Percentiles rank a stretch among this genome's conserved stretches.
phyloP scores from a whole-genome alignment of 2,329 filamentous ascomycete species.

The Colletotrichum ledebouriae region DNA sequence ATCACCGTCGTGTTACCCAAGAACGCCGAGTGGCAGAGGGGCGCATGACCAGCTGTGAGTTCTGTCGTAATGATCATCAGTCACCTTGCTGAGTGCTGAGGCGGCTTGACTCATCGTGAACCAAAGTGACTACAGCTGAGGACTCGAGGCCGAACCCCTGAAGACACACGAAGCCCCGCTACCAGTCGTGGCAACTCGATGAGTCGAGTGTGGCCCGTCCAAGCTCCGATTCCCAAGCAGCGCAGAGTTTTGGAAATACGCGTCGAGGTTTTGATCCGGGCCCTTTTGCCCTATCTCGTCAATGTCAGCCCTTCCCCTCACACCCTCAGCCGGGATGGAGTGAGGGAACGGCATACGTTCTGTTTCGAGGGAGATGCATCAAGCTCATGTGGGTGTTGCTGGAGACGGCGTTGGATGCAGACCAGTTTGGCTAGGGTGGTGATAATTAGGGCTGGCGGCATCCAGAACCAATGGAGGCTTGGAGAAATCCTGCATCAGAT shows the following conservation, averaged over 20 bases:
- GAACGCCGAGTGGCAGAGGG: not conserved
- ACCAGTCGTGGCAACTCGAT: constrained; percentile 5
- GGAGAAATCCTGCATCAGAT: constrained; percentile 23
- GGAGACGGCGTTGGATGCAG: not conserved
- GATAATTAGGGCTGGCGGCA: constrained; percentile 20
- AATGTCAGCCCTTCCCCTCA: constrained; percentile 2
- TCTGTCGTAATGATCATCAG: not conserved
- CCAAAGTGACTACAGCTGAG: not conserved
- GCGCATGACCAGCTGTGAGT: constrained; percentile 6
- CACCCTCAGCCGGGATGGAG: constrained; percentile 16
- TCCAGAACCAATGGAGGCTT: not conserved
- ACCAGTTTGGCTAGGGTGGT: not conserved
- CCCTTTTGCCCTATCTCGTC: constrained; percentile 17
- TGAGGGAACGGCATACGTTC: constrained; percentile 3
- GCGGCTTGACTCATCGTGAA: constrained; percentile 11
- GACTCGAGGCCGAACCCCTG: not conserved
- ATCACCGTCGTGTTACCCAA: constrained; percentile 8
- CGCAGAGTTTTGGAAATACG: constrained; percentile 27
- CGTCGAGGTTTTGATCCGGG: constrained; percentile 23
- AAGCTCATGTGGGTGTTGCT: constrained; percentile 29
- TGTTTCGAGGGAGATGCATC: constrained; percentile 23
- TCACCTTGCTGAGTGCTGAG: not conserved
- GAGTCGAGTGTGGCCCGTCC: not conserved
- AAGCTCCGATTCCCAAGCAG: constrained; percentile 12
- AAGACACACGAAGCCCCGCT: constrained; percentile 21